Base-by-base conservation (phyloP, 345 rosid species). In the Boechera retrofracta region DNA sequence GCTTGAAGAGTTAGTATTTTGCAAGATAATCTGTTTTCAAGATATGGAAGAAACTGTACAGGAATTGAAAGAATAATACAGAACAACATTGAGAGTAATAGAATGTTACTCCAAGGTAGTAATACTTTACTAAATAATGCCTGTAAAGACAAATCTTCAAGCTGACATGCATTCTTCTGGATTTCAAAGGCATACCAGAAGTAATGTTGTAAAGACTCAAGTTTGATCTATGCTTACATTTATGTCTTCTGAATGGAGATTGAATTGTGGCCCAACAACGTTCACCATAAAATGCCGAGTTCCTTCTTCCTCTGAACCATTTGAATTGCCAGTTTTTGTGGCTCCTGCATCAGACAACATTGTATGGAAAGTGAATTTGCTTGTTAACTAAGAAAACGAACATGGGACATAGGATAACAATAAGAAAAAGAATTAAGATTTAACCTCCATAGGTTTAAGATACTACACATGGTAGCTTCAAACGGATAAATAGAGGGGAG, bases 161-260 rank as follows among this genome's bases (percentile, higher is more conserved):
- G 44, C 32, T 49, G 47, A 8, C 41, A 67, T 33, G 45, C 29
- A 67, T 49, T 49, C 47, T 33, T 51, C 71, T 51, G 21, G 8
- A 18, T 35, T 51, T 49, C 11, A 51, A 67, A 18, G 21, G 45
- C 71, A 65, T 32, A 10, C 45, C 11, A 6, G 21, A 67, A 33
- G 18, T 21, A 71, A 15, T 48, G 32, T 71, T 13, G 38, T 51
- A 32, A 73, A n/a, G 47, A 36, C 39, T 56, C 36, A 56, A 63
- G 66, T 47, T 62, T 71, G 67, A 57, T 32, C 66, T 53, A 38
- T 75, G 84, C 98, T 86, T 83, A 95, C 99, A 88, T 91, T 92
- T 59, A 94, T 94, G 21, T 95, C 99, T 84, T 91, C 98, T 2
- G 99, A 92, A 53, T 95, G 99, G 77, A 95, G 99, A 87, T 95